phyloP scores from a whole-genome alignment of 2,329 filamentous ascomycete species.

The Colletotrichum sp. region DNA sequence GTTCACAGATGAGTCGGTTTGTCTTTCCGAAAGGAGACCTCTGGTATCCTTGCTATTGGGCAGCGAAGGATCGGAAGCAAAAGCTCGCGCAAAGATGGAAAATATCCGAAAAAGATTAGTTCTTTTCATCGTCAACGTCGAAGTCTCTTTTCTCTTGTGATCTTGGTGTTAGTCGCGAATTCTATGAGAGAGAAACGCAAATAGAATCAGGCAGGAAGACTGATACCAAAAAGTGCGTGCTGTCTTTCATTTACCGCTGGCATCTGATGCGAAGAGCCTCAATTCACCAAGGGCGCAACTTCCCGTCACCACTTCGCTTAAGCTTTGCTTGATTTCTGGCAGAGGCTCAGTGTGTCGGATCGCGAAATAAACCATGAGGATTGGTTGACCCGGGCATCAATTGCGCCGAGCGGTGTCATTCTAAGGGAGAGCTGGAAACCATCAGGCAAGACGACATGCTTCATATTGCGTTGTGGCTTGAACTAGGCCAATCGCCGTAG shows the following conservation, averaged over 20 bases:
- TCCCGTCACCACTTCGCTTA: background rate
- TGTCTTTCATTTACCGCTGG: background rate
- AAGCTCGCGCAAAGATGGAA: background rate
- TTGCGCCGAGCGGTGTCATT: background rate
- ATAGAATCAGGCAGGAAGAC: background rate
- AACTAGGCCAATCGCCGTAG: background rate
- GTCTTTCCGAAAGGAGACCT: background rate
- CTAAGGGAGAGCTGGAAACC: background rate
- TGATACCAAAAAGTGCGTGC: background rate
- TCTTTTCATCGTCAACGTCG: background rate
- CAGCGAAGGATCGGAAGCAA: background rate
- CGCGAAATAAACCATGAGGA: background rate
- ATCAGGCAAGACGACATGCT: background rate
- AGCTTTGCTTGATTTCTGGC: background rate
- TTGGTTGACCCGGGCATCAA: background rate
- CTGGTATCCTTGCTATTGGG: background rate
- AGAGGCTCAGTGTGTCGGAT: background rate
- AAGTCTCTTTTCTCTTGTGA: background rate
- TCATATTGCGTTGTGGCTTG: background rate
- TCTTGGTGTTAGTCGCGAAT: background rate
- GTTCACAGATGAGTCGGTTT: background rate
- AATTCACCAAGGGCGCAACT: background rate
- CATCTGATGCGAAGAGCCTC: background rate
- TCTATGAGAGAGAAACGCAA: background rate
- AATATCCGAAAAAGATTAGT: fast-evolving